Conservation (phyloP, 2,329 filamentous ascomycete genomes). For the Tolypocladium pustulatum region DNA sequence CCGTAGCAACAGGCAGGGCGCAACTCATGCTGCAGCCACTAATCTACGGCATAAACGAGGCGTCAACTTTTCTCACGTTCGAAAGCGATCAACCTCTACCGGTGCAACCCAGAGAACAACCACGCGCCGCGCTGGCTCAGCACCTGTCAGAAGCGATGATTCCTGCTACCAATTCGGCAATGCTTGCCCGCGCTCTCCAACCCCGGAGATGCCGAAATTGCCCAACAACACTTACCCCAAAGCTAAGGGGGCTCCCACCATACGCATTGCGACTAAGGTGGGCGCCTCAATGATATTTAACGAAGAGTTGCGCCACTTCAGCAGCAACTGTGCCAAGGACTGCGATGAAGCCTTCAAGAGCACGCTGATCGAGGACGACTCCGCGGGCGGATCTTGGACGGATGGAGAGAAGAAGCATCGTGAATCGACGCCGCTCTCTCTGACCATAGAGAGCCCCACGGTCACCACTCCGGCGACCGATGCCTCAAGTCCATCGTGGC, state of each 20-base stretch:
- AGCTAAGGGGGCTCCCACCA: conserved; percentile 10
- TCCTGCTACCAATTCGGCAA: conserved; percentile 10
- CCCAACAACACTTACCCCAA: conserved; percentile 14
- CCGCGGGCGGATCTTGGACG: conserved; percentile 21
- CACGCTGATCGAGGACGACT: conserved; percentile 33
- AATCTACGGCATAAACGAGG: conserved; percentile 38
- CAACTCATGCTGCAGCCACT: conserved; percentile 28
- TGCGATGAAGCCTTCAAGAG: conserved; percentile 89
- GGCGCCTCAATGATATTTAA: conserved; percentile 32
- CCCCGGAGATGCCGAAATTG: conserved; percentile 17
- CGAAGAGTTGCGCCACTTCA: conserved; percentile 76
- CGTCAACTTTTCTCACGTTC: conserved; percentile 43
- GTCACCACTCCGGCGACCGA: conserved; percentile 17
- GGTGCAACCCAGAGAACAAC: conserved; percentile 7
- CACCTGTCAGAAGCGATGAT: conserved; percentile 10
- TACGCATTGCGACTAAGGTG: conserved; percentile 6
- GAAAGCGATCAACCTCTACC: conserved; percentile 25
- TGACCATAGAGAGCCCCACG: conserved; percentile 25
- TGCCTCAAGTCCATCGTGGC: conserved; percentile 27
- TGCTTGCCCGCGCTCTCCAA: conserved; percentile 14
- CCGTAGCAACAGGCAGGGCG: conserved; percentile 32
- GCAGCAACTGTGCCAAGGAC: conserved; percentile 74
- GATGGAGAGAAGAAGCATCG: conserved; percentile 19
- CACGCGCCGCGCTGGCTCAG: conserved; percentile 6
- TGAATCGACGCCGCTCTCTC: conserved; percentile 30